Percentiles rank a stretch among this genome's conserved stretches.
phyloP scores from a whole-genome alignment of 345 rosid genomes.

The Noccaea caerulescens region DNA sequence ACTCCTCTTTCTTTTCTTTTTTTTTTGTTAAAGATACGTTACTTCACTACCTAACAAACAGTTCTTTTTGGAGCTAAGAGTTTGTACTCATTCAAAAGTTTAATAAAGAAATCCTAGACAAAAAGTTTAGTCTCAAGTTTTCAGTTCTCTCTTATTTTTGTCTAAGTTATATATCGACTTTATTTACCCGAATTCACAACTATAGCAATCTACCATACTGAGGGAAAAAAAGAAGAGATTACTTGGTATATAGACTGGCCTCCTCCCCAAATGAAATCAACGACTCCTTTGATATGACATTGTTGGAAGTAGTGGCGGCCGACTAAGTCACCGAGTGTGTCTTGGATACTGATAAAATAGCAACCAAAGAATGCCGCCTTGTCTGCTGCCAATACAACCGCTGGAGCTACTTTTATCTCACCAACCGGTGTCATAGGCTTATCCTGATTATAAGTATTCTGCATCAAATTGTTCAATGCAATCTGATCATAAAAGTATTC shows the following conservation, averaged over 20 bases:
- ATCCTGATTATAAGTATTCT: slow-evolving; percentile 46
- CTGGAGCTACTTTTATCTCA: slow-evolving; percentile 45
- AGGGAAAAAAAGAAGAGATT: not conserved
- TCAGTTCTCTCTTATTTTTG: too few relatives aligned
- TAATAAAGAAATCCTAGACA: too few relatives aligned
- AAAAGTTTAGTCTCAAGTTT: too few relatives aligned
- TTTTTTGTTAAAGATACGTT: too few relatives aligned
- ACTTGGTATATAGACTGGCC: slow-evolving; percentile 53
- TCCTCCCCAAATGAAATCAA: slow-evolving; percentile 53
- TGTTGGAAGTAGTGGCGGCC: slow-evolving; percentile 49
- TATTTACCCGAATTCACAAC: too few relatives aligned
- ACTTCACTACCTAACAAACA: too few relatives aligned
- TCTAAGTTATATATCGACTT: too few relatives aligned
- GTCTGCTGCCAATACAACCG: slow-evolving; percentile 40
- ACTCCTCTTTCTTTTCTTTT: too few relatives aligned
- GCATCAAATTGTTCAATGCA: slow-evolving; percentile 1
- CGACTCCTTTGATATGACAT: slow-evolving; percentile 47
- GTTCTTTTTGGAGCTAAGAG: too few relatives aligned
- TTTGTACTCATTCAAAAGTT: too few relatives aligned
- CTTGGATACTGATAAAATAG: slow-evolving; percentile 43
- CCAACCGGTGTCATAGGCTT: not conserved
- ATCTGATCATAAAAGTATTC: not conserved
- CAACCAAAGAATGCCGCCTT: slow-evolving; percentile 45
- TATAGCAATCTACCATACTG: too few relatives aligned
- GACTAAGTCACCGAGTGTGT: slow-evolving; percentile 38